Evolutionary conservation across 2,329 filamentous ascomycete species (phyloP).

Genomic region (Rhynchosporium graminicola): DNA sequence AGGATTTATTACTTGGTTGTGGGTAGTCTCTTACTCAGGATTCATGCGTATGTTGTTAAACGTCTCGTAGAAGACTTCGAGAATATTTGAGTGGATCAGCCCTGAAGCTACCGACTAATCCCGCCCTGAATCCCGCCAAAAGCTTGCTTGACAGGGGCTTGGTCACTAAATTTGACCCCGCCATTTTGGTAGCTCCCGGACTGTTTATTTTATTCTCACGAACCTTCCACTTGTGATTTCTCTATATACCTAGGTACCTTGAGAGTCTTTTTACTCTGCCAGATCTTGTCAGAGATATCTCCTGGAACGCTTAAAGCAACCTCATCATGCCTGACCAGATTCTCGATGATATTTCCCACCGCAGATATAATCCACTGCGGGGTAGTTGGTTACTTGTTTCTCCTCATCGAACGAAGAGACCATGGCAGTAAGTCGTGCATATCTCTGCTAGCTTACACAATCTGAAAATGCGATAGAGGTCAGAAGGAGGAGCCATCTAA

Average conservation of each 20-base stretch:
- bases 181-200: neutral
- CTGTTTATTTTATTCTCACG: neutral
- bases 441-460: slow-evolving; percentile 12
- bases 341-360: slow-evolving; percentile 94
- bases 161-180: neutral
- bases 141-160: neutral
- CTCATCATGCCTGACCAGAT: slow-evolving; percentile 68
- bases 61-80: too few relatives aligned
- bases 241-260: neutral
- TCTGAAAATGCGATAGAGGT: slow-evolving; percentile 55
- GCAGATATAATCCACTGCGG: slow-evolving; percentile 88
- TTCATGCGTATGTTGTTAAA: neutral
- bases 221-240: neutral
- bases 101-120: neutral
- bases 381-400: slow-evolving; percentile 93
- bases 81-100: neutral
- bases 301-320: neutral
- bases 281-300: too few relatives aligned
- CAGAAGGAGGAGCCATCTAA: slow-evolving; percentile 73
- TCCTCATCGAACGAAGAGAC: slow-evolving; percentile 92
- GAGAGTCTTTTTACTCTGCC: too few relatives aligned
- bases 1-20: too few relatives aligned
- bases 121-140: slow-evolving; percentile 10
- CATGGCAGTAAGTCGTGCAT: slow-evolving; percentile 78
- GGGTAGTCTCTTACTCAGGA: neutral